These are phyloP conservation scores for Suhomyces wounanorum DNA, from an alignment of 1,139 yeast species.

Conservation along the genomic window DNA sequence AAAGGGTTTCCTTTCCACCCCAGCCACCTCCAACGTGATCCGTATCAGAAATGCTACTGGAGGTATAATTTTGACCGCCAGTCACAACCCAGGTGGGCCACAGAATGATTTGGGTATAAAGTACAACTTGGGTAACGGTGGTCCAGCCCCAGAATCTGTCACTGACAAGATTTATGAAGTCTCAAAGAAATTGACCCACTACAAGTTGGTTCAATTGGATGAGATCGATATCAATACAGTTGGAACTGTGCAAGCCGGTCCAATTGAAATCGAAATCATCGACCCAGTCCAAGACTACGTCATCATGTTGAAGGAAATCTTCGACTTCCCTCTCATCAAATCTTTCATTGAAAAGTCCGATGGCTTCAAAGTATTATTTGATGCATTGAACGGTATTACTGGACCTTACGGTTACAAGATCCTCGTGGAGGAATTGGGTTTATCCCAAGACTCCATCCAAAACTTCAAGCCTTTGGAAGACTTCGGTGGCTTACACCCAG, in stretches of 20 bases:
- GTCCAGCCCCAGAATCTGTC: slow-evolving; percentile 98
- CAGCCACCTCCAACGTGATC: slow-evolving; percentile 92
- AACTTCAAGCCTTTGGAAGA: slow-evolving; percentile 80
- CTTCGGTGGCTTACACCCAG: slow-evolving; percentile 98
- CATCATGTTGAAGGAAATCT: slow-evolving; percentile 75
- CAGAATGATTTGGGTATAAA: slow-evolving; percentile 90
- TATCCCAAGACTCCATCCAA: slow-evolving; percentile 71
- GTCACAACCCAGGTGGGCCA: slow-evolving; percentile 99
- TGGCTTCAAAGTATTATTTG: slow-evolving; percentile 76
- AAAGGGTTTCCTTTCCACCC: slow-evolving; percentile 86
- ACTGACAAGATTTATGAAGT: slow-evolving; percentile 82
- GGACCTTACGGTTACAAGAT: slow-evolving; percentile 93
- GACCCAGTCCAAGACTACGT: slow-evolving; percentile 83
- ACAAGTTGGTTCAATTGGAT: slow-evolving; percentile 61
- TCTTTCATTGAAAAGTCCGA: slow-evolving; percentile 53
- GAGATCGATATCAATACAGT: slow-evolving; percentile 59
- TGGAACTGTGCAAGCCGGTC: slow-evolving; percentile 56
- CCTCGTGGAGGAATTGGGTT: slow-evolving; percentile 81
- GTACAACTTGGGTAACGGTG: slow-evolving; percentile 93
- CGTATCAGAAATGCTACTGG: slow-evolving; percentile 74
- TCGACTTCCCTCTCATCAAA: slow-evolving; percentile 83
- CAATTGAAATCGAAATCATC: slow-evolving; percentile 66
- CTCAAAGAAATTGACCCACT: slow-evolving; percentile 59
- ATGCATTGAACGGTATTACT: slow-evolving; percentile 92
- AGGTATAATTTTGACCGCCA: slow-evolving; percentile 93